Percentiles rank a stretch among this genome's conserved stretches.
These are phyloP conservation scores for Mallotus repandus DNA, from an alignment of 441 rosid species.

Conservation along the genomic window DNA sequence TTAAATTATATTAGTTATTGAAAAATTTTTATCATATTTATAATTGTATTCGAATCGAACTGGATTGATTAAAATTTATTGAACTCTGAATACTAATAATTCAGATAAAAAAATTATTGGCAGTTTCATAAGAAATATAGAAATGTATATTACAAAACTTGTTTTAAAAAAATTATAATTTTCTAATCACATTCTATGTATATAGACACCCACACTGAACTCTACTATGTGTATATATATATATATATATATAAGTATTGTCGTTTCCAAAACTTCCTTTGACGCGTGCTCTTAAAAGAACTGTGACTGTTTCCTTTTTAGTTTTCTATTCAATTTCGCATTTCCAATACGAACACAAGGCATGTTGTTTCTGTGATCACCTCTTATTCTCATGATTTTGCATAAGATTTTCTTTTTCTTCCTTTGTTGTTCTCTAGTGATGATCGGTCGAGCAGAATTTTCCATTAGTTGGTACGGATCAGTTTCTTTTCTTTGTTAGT, in stretches of 20 bases:
- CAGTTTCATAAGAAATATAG: too few relatives aligned
- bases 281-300: constrained; percentile 12
- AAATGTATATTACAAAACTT: too few relatives aligned
- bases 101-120: too few relatives aligned
- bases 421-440: neutral
- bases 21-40: too few relatives aligned
- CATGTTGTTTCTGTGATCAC: neutral
- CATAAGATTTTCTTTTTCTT: neutral
- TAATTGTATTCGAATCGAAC: too few relatives aligned
- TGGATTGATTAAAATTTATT: too few relatives aligned
- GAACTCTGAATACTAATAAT: too few relatives aligned
- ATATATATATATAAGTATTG: neutral
- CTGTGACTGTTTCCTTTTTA: neutral
- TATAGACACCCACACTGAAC: too few relatives aligned
- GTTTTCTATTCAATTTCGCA: neutral
- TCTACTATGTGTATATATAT: too few relatives aligned
- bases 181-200: neutral
- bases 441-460: neutral
- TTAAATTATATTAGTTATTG: too few relatives aligned
- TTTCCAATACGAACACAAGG: constrained; percentile 1
- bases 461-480: neutral
- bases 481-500: too few relatives aligned
- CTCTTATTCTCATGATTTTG: neutral
- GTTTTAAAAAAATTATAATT: neutral
- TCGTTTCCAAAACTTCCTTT: neutral